phyloP scores from a whole-genome alignment of 371 early-diverging fungal species.

The Nematocida minor region DNA sequence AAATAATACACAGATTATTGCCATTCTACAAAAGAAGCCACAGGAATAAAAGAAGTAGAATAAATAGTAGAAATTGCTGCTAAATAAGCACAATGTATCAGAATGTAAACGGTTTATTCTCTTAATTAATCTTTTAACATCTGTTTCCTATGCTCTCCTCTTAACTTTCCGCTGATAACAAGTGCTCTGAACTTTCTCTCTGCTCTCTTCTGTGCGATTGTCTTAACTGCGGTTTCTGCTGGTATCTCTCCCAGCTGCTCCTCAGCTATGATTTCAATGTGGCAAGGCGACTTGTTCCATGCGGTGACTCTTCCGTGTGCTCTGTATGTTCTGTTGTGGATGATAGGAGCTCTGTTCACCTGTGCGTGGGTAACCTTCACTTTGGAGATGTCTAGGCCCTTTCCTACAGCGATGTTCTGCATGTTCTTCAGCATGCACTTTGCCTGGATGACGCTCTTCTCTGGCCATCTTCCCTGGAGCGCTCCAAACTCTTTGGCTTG shows the following conservation, averaged over 20 bases:
- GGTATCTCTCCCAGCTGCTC: slow-evolving; percentile 52
- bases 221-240: slow-evolving; percentile 16
- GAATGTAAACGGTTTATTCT: not conserved
- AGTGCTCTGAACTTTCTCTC: not conserved
- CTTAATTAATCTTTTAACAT: not conserved
- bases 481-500: slow-evolving; percentile 81
- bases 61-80: too few species aligned
- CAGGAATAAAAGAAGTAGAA: not conserved
- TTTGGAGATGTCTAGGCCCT: slow-evolving; percentile 71
- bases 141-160: slow-evolving; percentile 10
- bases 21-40: too few species aligned
- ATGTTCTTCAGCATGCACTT: slow-evolving; percentile 87
- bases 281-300: slow-evolving; percentile 90
- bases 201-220: slow-evolving; percentile 41
- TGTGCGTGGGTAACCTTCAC: slow-evolving; percentile 83
- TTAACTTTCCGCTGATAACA: not conserved
- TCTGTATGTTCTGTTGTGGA: slow-evolving; percentile 90
- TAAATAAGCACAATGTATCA: too few species aligned
- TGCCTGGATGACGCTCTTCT: slow-evolving; percentile 83
- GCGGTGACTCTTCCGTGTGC: slow-evolving; percentile 94
- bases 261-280: slow-evolving; percentile 74
- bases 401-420: slow-evolving; percentile 84
- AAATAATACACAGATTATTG: too few species aligned
- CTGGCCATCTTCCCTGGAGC: slow-evolving; percentile 88
- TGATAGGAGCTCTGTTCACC: slow-evolving; percentile 95